A percentile compares a stretch with the other conserved stretches of the same genome.
Evolutionary conservation across 2,329 filamentous ascomycete species (phyloP).

Genomic region (Fusarium sp.): DNA sequence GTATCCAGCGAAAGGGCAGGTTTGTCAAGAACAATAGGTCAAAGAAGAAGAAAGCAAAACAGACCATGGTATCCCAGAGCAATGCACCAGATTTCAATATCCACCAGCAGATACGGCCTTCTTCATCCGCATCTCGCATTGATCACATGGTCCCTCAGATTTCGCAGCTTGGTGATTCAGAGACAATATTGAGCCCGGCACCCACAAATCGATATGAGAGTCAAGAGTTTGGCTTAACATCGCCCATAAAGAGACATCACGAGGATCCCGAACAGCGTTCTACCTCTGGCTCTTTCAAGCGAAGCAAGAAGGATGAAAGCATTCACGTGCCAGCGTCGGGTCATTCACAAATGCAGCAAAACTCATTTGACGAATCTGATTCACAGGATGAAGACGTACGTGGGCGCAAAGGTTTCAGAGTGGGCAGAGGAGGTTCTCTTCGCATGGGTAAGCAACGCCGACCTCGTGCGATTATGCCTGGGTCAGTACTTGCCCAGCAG

Average conservation of each 20-base stretch:
- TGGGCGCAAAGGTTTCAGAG: constrained; percentile 43
- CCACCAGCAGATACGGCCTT: neutral
- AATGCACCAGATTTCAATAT: neutral
- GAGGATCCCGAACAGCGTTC: constrained; percentile 25
- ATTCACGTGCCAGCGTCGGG: neutral
- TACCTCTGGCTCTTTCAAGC: constrained; percentile 22
- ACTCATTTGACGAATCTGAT: constrained; percentile 16
- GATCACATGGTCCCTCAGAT: neutral
- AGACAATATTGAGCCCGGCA: neutral
- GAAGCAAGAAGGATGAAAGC: constrained; percentile 29
- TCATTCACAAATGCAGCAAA: neutral
- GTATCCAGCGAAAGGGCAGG: constrained; percentile 29
- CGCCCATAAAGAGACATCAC: constrained; percentile 28
- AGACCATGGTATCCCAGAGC: constrained; percentile 12
- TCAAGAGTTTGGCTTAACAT: neutral
- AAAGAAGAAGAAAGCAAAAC: constrained; percentile 45
- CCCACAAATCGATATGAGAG: neutral
- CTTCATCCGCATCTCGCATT: neutral
- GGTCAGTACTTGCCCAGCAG: constrained; percentile 34
- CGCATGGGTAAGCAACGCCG: constrained; percentile 50
- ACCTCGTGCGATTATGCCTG: constrained; percentile 30
- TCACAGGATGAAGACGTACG: constrained; percentile 23
- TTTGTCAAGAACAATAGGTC: constrained; percentile 31
- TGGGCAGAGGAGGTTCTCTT: constrained; percentile 52
- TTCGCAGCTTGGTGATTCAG: neutral